Conservation (phyloP, 306 rosid genomes). For the Acacia crassicarpa region DNA sequence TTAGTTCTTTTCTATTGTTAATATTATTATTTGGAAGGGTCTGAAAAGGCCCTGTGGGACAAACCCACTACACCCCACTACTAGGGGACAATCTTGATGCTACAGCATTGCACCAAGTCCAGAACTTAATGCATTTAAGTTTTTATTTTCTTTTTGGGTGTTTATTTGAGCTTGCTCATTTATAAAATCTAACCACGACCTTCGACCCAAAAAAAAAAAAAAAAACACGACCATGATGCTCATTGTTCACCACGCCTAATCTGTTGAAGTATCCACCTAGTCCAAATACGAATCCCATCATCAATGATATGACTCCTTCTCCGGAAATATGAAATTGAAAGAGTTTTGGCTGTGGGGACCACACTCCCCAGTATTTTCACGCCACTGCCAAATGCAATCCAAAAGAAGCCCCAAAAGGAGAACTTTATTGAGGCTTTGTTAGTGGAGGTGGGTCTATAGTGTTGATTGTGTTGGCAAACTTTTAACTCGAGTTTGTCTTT, state of each 20-base stretch:
- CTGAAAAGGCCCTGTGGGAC: not conserved
- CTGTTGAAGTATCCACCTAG: slow-evolving; percentile 36
- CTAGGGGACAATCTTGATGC: not conserved
- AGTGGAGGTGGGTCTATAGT: slow-evolving; percentile 63
- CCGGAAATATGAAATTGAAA: slow-evolving; percentile 34
- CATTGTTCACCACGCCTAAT: slow-evolving; percentile 6
- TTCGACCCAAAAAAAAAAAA: no score
- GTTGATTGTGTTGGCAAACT: slow-evolving; percentile 61
- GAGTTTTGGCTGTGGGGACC: slow-evolving; percentile 44
- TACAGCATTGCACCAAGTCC: not conserved
- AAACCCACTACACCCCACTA: not conserved
- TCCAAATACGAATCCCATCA: slow-evolving; percentile 24
- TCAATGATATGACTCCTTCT: slow-evolving; percentile 3
- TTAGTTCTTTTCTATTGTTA: not conserved
- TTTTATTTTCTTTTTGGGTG: not conserved
- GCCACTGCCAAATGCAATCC: slow-evolving; percentile 65
- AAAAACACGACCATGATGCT: not conserved
- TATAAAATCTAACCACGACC: no score
- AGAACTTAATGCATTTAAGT: not conserved
- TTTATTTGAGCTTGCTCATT: not conserved
- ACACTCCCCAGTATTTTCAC: slow-evolving; percentile 54
- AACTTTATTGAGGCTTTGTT: slow-evolving; percentile 42
- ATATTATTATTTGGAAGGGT: not conserved
- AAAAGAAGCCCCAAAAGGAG: slow-evolving; percentile 49
- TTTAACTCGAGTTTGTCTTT: slow-evolving; percentile 62